phyloP scores from a whole-genome alignment of 2,329 filamentous ascomycete genomes.

The Penicillium sp. region DNA sequence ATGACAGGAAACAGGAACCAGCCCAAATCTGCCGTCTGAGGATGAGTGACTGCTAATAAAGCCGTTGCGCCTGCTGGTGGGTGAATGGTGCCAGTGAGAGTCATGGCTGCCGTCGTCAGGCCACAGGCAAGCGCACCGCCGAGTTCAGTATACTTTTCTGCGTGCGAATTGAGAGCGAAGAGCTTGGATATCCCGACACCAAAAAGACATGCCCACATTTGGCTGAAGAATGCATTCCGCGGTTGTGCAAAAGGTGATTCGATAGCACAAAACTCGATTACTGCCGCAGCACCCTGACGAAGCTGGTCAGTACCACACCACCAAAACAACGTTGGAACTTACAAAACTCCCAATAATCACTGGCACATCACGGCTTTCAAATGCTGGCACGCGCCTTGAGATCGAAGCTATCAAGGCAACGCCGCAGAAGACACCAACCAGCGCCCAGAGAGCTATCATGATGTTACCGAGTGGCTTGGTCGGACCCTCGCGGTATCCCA shows the following conservation, averaged over 20 bases:
- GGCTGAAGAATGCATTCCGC: conserved; percentile 62
- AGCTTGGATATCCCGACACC: conserved; percentile 61
- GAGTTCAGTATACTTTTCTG: conserved; percentile 55
- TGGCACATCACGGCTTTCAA: conserved; percentile 50
- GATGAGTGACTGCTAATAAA: conserved; percentile 56
- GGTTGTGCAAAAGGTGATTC: conserved; percentile 68
- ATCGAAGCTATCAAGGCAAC: conserved; percentile 56
- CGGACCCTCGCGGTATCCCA: conserved; percentile 54
- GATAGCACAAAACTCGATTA: conserved; percentile 68
- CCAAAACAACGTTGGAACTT: background rate
- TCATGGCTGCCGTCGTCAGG: conserved; percentile 59
- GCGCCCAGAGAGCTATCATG: conserved; percentile 55
- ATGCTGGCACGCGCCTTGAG: conserved; percentile 50
- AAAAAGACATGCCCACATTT: conserved; percentile 56
- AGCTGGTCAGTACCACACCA: background rate
- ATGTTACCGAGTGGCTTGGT: conserved; percentile 51
- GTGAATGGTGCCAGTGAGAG: conserved; percentile 64
- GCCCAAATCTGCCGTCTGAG: conserved; percentile 49
- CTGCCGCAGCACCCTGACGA: conserved; percentile 63
- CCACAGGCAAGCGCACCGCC: conserved; percentile 62
- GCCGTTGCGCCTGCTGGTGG: conserved; percentile 71
- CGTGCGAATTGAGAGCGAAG: conserved; percentile 50
- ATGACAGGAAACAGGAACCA: conserved; percentile 64
- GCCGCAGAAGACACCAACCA: conserved; percentile 59
- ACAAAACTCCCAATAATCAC: conserved; percentile 67